A percentile compares a stretch with the other conserved stretches of the same genome.
These are phyloP conservation scores for Orbilia blumenaviensis DNA, from an alignment of 2,329 filamentous ascomycete genomes.

Conservation along the genomic window DNA sequence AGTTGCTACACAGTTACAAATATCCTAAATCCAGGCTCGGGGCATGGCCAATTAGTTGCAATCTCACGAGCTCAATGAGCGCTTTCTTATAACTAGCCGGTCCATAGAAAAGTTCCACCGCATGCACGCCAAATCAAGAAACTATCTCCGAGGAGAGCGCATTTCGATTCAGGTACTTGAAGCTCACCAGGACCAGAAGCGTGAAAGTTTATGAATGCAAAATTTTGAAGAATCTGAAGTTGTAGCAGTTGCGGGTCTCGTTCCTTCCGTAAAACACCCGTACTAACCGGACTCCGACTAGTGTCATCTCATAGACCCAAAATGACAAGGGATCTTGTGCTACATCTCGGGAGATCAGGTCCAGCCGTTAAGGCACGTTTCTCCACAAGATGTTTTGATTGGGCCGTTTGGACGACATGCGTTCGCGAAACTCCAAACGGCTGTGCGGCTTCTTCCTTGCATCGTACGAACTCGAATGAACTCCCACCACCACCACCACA, in stretches of 20 bases:
- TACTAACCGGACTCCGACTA: conserved; percentile 27
- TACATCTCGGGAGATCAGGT: conserved; percentile 44
- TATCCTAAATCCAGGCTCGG: too few relatives aligned
- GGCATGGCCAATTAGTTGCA: too few relatives aligned
- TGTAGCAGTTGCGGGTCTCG: background rate
- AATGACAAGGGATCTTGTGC: conserved; percentile 38
- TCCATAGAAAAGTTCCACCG: background rate
- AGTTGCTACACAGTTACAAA: too few relatives aligned
- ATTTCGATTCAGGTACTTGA: background rate
- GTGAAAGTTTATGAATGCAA: conserved; percentile 10
- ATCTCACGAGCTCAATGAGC: too few relatives aligned
- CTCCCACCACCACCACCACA: background rate
- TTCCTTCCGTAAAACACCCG: background rate
- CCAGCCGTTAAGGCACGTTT: conserved; percentile 52
- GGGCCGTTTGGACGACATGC: conserved; percentile 24
- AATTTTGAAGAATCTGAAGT: background rate
- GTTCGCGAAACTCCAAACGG: background rate
- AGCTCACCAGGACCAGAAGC: background rate
- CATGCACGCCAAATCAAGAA: conserved; percentile 15
- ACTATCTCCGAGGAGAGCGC: conserved; percentile 11
- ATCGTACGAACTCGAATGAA: conserved; percentile 34
- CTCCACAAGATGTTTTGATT: conserved; percentile 11
- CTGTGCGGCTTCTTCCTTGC: background rate
- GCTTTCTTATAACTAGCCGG: too few relatives aligned
- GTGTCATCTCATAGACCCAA: background rate